These are phyloP conservation scores for Chenopodium berlandieri DNA, from an alignment of 148 eudicot genomes.

Conservation along the genomic window DNA sequence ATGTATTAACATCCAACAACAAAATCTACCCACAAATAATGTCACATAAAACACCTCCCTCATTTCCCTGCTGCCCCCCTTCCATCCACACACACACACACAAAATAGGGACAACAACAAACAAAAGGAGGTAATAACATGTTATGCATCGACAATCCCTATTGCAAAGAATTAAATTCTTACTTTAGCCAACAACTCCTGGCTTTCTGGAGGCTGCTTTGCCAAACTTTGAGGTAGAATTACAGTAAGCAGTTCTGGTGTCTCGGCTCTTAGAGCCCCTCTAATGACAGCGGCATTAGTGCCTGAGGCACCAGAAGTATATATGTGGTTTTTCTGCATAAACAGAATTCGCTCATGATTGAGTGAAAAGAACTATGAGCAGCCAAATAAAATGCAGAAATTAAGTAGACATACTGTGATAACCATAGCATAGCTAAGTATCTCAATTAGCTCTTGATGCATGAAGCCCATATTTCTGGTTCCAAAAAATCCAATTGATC, in stretches of 20 bases:
- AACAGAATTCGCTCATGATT: constrained; percentile 3
- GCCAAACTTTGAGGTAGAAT: constrained; percentile 93
- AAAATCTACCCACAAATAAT: neutral
- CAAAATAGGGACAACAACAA: neutral
- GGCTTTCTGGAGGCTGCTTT: constrained; percentile 96
- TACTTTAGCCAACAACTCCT: constrained; percentile 90
- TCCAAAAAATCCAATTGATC: constrained; percentile 93
- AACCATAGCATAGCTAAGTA: constrained; percentile 98
- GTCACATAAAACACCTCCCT: neutral
- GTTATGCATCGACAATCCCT: neutral
- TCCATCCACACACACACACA: neutral
- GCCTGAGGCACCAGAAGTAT: constrained; percentile 95
- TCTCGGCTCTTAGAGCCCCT: constrained; percentile 98
- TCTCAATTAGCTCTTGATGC: constrained; percentile 99
- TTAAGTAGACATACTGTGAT: constrained; percentile 60
- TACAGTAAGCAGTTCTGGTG: constrained; percentile 87
- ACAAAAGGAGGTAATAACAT: neutral
- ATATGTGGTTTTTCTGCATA: constrained; percentile 90
- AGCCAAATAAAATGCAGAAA: constrained; percentile 4
- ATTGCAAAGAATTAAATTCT: constrained; percentile 17
- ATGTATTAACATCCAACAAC: neutral
- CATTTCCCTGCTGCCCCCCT: neutral
- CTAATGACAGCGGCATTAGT: constrained; percentile 98
- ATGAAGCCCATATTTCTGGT: constrained; percentile 99
- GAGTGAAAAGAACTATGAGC: constrained; percentile 1